phyloP scores from a whole-genome alignment of 306 rosid genomes.

The Sophora flavescens region DNA sequence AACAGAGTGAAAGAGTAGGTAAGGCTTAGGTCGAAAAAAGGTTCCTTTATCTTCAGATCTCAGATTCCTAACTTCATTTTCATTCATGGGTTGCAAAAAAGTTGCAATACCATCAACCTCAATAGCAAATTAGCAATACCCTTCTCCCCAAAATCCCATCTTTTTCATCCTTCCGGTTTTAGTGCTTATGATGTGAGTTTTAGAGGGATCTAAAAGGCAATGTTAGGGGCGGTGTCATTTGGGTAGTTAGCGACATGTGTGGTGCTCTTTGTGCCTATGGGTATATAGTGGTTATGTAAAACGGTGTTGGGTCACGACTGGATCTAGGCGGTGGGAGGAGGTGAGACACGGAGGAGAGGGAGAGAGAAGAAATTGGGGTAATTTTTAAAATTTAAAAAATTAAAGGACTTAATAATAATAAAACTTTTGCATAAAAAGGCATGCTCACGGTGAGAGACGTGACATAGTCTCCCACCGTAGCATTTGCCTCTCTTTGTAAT shows the following conservation, averaged over 20 bases:
- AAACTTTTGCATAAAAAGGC: no score
- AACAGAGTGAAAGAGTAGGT: no score
- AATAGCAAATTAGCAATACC: neutral
- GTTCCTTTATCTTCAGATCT: conserved; percentile 50
- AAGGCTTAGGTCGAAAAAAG: neutral
- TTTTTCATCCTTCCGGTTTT: neutral
- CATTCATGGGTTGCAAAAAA: conserved; percentile 17
- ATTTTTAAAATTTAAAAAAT: no score
- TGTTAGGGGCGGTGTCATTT: conserved; percentile 82
- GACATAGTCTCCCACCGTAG: no score
- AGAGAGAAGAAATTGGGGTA: no score
- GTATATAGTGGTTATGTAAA: no score
- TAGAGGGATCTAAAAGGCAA: conserved; percentile 45
- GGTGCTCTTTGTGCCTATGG: conserved; percentile 94
- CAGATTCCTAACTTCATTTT: neutral
- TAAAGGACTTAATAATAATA: no score
- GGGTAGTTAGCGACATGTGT: conserved; percentile 87
- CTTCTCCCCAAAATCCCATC: neutral
- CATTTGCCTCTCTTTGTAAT: no score
- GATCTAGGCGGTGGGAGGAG: no score
- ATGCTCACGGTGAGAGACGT: no score
- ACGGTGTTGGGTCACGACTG: no score
- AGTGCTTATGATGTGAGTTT: conserved; percentile 42
- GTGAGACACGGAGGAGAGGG: no score
- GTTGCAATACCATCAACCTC: neutral